Evolutionary conservation across 2,329 filamentous ascomycete genomes (phyloP).

Genomic region (Cladosporium sp.): DNA sequence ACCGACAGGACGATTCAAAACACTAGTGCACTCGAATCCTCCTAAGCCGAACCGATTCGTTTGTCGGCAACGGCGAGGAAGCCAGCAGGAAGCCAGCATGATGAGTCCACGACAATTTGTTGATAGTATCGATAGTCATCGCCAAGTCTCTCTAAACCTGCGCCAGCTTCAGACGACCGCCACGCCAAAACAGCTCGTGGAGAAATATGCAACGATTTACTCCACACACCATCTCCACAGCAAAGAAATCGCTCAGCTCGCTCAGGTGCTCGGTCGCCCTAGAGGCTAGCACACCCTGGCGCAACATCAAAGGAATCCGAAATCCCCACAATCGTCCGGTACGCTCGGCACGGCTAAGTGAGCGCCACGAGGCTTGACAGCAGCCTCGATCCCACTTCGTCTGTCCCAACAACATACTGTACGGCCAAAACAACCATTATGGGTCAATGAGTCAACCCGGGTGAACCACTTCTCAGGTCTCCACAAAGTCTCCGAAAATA

Average conservation of each 20-base stretch:
- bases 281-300: background rate
- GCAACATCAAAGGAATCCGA: background rate
- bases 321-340: conserved; percentile 11
- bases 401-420: conserved; percentile 4
- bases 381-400: conserved; percentile 12
- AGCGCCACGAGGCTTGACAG: conserved; percentile 20
- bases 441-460: conserved; percentile 12
- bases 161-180: background rate
- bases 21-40: background rate
- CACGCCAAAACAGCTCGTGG: background rate
- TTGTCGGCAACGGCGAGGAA: background rate
- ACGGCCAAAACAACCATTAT: background rate
- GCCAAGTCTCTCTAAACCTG: background rate
- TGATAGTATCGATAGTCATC: background rate
- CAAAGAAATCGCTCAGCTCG: conserved; percentile 11
- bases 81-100: background rate
- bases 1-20: conserved; percentile 1
- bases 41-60: background rate
- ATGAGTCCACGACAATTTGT: background rate
- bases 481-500: conserved; percentile 17
- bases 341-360: conserved; percentile 19
- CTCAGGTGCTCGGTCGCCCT: background rate
- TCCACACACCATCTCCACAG: conserved; percentile 6
- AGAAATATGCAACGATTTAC: background rate
- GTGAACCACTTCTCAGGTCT: background rate